Evolutionary conservation across 495 filamentous ascomycete genomes (phyloP), one percentile per base, ranked within the genome.

Genomic region (Sabuloglossum arenarium): DNA sequence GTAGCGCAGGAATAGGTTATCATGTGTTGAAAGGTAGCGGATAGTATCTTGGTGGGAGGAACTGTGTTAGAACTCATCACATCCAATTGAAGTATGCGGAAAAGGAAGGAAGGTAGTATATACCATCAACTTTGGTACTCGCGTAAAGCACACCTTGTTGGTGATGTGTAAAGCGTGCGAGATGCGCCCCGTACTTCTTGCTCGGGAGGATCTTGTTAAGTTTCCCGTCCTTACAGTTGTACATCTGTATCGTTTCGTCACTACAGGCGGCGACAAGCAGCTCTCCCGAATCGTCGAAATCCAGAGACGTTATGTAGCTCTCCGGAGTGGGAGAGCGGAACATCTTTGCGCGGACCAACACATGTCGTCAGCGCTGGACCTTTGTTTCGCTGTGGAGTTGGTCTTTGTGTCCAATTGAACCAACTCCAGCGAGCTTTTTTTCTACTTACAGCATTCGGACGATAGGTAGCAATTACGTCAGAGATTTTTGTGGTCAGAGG

Each of bases 221-320:
- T 55, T 84, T 86, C 6, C 91, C 91, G 52, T 91, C 88, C 59
- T 84, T 86, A 59, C 90, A 82, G 61, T 87, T 91, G 70, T 88
- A 99, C 30, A 97, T 76, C 62, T 97, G 89, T 59, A 99, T 86
- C 0, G 85, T 91, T 60, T 96, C 88, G 64, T 97, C 93, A 65
- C 81, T 83, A 53, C 87, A 85, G 8, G 86, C 83, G 0, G 88
- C 81, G 64, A 97, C 85, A 42, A 89, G 73, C 39, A 85, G 84
- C 60, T 94, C 88, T 63, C 91, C 91, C 25, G 82, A 81, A 71
- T 96, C 88, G 68, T 97, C 89, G 62, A 95, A 97, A 70, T 97
- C 89, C 61, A 99, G 78, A 4, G 89, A 96, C 1, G 80, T 84
- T 50, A 71, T 75, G 63, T 53, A 75, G 56, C 61, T 79, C 69